phyloP scores from a whole-genome alignment of 805 yeast species.

The Candida manassasensis region DNA sequence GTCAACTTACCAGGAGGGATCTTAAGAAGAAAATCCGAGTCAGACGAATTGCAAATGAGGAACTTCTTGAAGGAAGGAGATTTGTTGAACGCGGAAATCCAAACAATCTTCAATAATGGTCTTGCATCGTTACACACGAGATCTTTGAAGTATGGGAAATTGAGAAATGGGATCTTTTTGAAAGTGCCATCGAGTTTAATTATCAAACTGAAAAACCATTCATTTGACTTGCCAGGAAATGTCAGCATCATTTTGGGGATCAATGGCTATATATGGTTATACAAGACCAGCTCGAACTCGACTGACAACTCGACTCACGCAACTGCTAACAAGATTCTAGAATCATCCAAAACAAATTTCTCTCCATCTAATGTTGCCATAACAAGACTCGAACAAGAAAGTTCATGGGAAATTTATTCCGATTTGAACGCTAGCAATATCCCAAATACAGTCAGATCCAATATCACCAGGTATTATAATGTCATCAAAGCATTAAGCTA shows the following conservation, averaged over 20 bases:
- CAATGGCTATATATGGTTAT: slow-evolving; percentile 91
- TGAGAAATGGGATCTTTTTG: slow-evolving; percentile 83
- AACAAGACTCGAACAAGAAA: slow-evolving; percentile 85
- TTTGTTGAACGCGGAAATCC: slow-evolving; percentile 92
- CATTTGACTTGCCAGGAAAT: slow-evolving; percentile 89
- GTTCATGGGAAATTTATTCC: slow-evolving; percentile 91
- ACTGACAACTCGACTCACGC: slow-evolving; percentile 12
- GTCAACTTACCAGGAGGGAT: slow-evolving; percentile 98
- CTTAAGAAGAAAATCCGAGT: slow-evolving; percentile 85
- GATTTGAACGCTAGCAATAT: slow-evolving; percentile 78
- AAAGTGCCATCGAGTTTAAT: slow-evolving; percentile 79
- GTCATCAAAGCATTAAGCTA: slow-evolving; percentile 78
- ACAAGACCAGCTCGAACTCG: slow-evolving; percentile 46
- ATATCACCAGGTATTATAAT: slow-evolving; percentile 81
- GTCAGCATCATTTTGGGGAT: slow-evolving; percentile 88
- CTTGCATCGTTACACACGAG: slow-evolving; percentile 92
- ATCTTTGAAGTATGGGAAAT: slow-evolving; percentile 90
- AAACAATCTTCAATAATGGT: slow-evolving; percentile 83
- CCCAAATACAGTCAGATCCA: slow-evolving; percentile 54
- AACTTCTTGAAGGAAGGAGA: slow-evolving; percentile 93
- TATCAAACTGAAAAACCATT: slow-evolving; percentile 81
- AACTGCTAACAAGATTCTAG: slow-evolving; percentile 9
- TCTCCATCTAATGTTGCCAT: slow-evolving; percentile 43
- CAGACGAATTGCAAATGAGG: slow-evolving; percentile 96
- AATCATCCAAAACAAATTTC: slow-evolving; percentile 19